Evolutionary conservation across 257 asterid species (phyloP), one percentile per base, ranked within the genome.

Genomic region (Echium plantagineum): DNA sequence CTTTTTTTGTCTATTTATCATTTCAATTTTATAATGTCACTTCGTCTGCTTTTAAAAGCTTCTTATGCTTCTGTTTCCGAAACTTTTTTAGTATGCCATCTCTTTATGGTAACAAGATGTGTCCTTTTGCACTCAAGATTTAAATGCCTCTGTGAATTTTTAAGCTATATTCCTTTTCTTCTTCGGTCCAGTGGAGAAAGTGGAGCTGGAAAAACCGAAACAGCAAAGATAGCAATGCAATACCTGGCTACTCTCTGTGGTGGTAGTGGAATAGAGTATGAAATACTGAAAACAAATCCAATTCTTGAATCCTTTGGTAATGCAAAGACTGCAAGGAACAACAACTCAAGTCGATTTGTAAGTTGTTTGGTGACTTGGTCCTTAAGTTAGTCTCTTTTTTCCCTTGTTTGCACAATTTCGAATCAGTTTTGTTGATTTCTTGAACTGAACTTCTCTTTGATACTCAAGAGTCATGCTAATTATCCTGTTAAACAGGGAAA

Each of bases 191-290:
- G 99, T 77, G 99, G 99, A 73, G 99, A 93, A 77, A 93, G 99
- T 72, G 99, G 99, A 79, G 99, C 99, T 67, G 99, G 99, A 53
- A 93, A 93, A 78, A 93, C 99, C 8, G 99, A 93, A 79, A 93
- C 99, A 13, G 99, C 99, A 69, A 93, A 93, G 77, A 93, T 93
- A 77, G 96, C 96, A 63, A 93, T 93, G 99, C 99, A 93, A 73
- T 93, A 93, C 80, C 75, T 93, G 85, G 99, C 99, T 71, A 82
- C 99, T 58, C 78, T 89, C 54, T 97, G 97, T 66, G 99, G 99
- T 69, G 99, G 99, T 55, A 86, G 96, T 72, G 99, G 99, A 65
- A 89, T 93, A 62, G 97, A 93, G 83, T 76, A 89, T 61, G 99
- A 89, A 77, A 93, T 93, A 77, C 62, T 93, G 76, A 89, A 93